Evolutionary conservation across 2,329 filamentous ascomycete genomes (phyloP), one percentile per base, ranked within the genome.

Genomic region (Pleurostoma richardsiae): DNA sequence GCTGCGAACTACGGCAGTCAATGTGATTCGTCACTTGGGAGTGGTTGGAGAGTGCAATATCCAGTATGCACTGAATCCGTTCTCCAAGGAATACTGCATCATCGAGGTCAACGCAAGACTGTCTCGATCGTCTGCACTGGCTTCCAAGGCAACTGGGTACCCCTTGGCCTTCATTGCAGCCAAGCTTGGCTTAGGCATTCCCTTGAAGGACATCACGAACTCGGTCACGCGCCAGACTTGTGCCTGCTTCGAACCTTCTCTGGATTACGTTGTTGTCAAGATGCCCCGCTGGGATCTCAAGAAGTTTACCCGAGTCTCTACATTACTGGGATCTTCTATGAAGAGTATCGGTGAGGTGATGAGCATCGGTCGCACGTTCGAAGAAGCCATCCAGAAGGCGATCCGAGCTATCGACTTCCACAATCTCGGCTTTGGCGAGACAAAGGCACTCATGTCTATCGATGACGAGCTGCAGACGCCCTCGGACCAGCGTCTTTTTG

Each of bases 341-440:
- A 99, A 97, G 85, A 96, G 90, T 80, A 91, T 99, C 45, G 94
- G 94, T 62, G 94, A 99, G 67, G 94, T 99, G 55, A 97, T 99
- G 94, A 92, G 88, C 60, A 96, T 99, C 56, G 94, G 94, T 48
- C 79, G 94, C 55, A 95, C 88, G 1, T 99, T 99, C 58, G 94
- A 99, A 69, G 94, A 99, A 70, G 94, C 94, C 6, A 96, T 99
- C 39, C 94, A 99, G 61, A 99, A 97, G 69, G 94, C 94, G 26
- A 99, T 99, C 59, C 86, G 94, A 43, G 85, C 90, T 39, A 92
- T 97, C 48, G 94, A 99, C 67, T 92, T 89, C 70, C 86, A 94
- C 73, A 97, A 97, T 64, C 77, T 96, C 28, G 94, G 94, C 30
- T 99, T 96, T 71, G 91, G 90, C 59, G 88, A 94, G 64, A 96